phyloP scores from a whole-genome alignment of 73 alveolate genomes.

The Tetrahymena malaccensis region DNA sequence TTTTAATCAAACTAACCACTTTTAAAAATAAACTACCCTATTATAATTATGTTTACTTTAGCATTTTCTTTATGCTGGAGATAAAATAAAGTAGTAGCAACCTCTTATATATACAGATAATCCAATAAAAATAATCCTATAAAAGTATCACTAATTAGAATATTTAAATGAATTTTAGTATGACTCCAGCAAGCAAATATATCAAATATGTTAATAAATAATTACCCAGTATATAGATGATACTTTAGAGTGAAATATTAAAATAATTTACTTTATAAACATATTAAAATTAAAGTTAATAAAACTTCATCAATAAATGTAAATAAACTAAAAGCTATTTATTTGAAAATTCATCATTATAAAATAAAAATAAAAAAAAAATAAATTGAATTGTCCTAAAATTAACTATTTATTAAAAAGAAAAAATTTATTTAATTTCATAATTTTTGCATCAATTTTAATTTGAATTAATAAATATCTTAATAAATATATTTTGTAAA shows the following conservation, averaged over 20 bases:
- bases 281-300: no score
- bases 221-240: background rate
- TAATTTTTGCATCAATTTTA: no score
- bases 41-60: background rate
- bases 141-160: background rate
- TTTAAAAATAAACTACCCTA: background rate
- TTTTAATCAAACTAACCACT: background rate
- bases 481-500: no score
- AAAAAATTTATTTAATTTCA: no score
- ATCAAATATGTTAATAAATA: background rate
- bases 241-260: background rate
- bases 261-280: background rate
- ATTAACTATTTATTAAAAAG: no score
- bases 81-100: background rate
- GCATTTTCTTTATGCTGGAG: background rate
- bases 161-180: background rate
- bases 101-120: background rate
- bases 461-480: no score
- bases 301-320: background rate
- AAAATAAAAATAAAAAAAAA: no score
- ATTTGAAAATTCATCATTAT: no score
- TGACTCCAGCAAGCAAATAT: background rate
- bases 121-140: background rate
- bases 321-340: no score
- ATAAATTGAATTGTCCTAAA: no score